These are phyloP conservation scores for Sarocladium oryzae DNA, from an alignment of 2,329 filamentous ascomycete species.

Conservation along the genomic window DNA sequence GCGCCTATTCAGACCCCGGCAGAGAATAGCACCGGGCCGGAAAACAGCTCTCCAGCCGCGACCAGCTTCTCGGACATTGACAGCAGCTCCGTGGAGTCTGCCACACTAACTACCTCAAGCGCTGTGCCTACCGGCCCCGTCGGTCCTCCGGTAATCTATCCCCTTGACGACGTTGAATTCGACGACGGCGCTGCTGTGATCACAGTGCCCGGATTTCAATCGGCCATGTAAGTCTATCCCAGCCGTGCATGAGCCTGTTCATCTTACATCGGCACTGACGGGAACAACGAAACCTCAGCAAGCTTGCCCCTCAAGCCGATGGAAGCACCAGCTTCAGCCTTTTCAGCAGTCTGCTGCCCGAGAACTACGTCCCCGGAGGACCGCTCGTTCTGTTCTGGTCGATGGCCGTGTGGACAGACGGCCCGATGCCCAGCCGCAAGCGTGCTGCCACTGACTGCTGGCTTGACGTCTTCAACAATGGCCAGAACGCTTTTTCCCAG, in stretches of 20 bases:
- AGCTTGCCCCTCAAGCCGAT: too few species aligned
- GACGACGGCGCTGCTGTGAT: not conserved
- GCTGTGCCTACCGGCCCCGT: not conserved
- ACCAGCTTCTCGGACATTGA: too few species aligned
- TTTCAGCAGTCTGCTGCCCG: not conserved
- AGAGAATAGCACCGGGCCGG: too few species aligned
- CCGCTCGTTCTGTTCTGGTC: not conserved
- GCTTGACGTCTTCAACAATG: not conserved
- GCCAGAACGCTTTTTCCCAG: not conserved
- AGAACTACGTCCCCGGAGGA: slow-evolving; percentile 43
- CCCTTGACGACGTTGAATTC: not conserved
- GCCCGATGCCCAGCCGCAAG: not conserved
- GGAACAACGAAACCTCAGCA: too few species aligned
- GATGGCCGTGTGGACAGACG: too few species aligned
- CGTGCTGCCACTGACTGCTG: not conserved
- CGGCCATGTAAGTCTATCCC: too few species aligned
- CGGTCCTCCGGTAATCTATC: not conserved
- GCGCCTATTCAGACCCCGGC: too few species aligned
- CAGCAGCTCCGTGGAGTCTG: not conserved
- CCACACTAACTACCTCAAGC: not conserved
- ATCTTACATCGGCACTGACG: too few species aligned
- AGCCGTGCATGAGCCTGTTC: too few species aligned
- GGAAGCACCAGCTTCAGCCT: too few species aligned
- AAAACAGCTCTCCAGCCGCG: too few species aligned
- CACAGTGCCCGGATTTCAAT: not conserved